phyloP scores from a whole-genome alignment of 176 grass and related monocot species.

The Chrysopogon serrulatus region DNA sequence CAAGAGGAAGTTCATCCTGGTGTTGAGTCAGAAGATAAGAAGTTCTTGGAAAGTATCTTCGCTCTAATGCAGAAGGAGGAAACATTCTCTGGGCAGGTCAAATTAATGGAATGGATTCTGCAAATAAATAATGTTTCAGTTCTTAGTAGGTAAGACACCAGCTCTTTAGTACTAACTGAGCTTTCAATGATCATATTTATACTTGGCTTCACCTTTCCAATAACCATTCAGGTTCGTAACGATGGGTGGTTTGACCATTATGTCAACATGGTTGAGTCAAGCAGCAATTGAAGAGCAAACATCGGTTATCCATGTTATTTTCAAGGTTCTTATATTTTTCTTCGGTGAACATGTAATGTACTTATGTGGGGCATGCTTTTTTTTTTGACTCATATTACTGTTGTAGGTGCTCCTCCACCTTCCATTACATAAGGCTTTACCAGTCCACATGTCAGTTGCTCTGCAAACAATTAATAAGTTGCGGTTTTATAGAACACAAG shows the following conservation, averaged over 20 bases:
- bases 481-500: too few species aligned
- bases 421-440: slow-evolving; percentile 68
- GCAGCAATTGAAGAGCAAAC: slow-evolving; percentile 90
- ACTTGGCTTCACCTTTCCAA: slow-evolving; percentile 1
- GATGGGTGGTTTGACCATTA: slow-evolving; percentile 79
- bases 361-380: background rate
- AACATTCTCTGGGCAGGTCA: slow-evolving; percentile 83
- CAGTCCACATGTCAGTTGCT: too few species aligned
- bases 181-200: slow-evolving; percentile 30
- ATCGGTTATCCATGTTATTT: slow-evolving; percentile 78
- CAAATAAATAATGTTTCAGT: slow-evolving; percentile 71
- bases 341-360: slow-evolving; percentile 15
- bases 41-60: slow-evolving; percentile 81
- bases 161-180: slow-evolving; percentile 2
- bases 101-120: slow-evolving; percentile 90
- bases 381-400: slow-evolving; percentile 15
- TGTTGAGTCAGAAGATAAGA: slow-evolving; percentile 81
- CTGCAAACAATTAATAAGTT: too few species aligned
- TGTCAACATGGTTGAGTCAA: slow-evolving; percentile 78
- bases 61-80: slow-evolving; percentile 81
- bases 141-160: slow-evolving; percentile 65
- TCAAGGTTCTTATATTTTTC: slow-evolving; percentile 69
- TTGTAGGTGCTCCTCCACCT: slow-evolving; percentile 86
- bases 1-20: slow-evolving; percentile 35
- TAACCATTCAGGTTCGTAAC: slow-evolving; percentile 69